Evolutionary conservation across 192 early-diverging fungal genomes (phyloP).

Genomic region (Podila minutissima): DNA sequence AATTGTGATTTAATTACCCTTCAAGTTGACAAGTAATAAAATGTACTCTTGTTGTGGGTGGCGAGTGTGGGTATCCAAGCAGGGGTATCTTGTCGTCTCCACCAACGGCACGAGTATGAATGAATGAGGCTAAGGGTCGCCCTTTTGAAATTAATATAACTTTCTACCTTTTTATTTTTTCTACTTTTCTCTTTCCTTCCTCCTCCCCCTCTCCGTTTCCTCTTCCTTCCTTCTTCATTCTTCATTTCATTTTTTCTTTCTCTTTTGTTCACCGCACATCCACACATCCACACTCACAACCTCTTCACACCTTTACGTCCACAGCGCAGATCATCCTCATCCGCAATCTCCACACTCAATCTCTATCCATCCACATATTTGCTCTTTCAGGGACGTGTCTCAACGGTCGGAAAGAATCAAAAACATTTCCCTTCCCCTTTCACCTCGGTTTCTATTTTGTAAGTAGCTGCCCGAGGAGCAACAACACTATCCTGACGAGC

Average conservation of each 20-base stretch:
- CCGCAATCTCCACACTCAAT: not conserved
- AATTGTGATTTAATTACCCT: too few relatives aligned
- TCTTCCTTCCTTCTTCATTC: not conserved
- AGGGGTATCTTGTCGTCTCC: too few relatives aligned
- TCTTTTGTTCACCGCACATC: not conserved
- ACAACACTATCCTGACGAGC: not conserved
- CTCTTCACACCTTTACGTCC: not conserved
- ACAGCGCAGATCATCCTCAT: not conserved
- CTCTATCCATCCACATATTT: not conserved
- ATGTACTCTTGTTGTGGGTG: too few relatives aligned
- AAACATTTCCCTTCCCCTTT: not conserved
- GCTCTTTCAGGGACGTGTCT: slow-evolving; percentile 2
- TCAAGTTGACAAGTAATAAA: too few relatives aligned
- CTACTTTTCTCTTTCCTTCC: not conserved
- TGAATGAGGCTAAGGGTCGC: too few relatives aligned
- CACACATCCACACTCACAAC: not conserved
- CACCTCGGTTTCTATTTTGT: not conserved
- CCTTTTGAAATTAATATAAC: too few relatives aligned
- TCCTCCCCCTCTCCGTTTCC: not conserved
- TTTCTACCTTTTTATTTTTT: not conserved
- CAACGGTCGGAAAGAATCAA: not conserved
- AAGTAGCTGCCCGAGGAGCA: not conserved
- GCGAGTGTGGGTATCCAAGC: too few relatives aligned
- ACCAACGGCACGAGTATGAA: too few relatives aligned
- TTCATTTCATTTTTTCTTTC: not conserved